Evolutionary conservation across 1,284 basidiomycete genomes (phyloP).

Genomic region (Butyriboletus appendiculatus): DNA sequence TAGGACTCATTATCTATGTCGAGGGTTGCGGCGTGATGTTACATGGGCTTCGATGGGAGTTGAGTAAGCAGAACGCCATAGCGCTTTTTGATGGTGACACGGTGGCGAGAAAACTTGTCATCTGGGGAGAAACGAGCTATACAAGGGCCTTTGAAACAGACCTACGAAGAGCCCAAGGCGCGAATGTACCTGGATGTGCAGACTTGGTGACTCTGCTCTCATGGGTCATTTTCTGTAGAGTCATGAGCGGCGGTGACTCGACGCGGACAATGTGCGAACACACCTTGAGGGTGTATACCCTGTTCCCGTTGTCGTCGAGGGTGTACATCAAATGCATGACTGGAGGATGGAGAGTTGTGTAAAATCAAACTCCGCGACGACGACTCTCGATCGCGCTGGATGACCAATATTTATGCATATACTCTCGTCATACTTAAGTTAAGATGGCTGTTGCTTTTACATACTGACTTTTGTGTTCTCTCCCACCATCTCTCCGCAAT

Average conservation of each 20-base stretch:
- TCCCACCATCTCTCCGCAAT: conserved; percentile 7
- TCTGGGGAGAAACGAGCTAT: conserved; percentile 94
- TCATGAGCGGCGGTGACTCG: conserved; percentile 8
- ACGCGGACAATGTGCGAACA: conserved; percentile 13
- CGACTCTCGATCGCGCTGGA: not conserved
- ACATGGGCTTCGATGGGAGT: conserved; percentile 77
- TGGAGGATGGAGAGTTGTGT: not conserved
- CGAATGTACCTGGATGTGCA: conserved; percentile 81
- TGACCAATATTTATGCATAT: not conserved
- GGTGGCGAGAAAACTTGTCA: conserved; percentile 96
- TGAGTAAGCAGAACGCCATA: conserved; percentile 86
- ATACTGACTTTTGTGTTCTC: not conserved
- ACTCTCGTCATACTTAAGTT: conserved; percentile 2
- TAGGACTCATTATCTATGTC: not conserved
- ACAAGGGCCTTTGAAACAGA: conserved; percentile 8
- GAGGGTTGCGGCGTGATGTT: not conserved
- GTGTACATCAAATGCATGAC: conserved; percentile 96
- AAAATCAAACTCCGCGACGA: conserved; percentile 21
- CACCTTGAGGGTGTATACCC: conserved; percentile 90
- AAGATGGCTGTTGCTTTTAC: not conserved
- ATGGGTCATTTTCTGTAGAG: conserved; percentile 75
- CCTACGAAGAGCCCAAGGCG: not conserved
- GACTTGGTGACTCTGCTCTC: conserved; percentile 86
- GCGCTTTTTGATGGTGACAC: conserved; percentile 93
- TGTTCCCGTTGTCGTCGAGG: conserved; percentile 75